These are phyloP conservation scores for Asparagopsis taxiformis DNA, from an alignment of 31 red algal species.

Conservation along the genomic window DNA sequence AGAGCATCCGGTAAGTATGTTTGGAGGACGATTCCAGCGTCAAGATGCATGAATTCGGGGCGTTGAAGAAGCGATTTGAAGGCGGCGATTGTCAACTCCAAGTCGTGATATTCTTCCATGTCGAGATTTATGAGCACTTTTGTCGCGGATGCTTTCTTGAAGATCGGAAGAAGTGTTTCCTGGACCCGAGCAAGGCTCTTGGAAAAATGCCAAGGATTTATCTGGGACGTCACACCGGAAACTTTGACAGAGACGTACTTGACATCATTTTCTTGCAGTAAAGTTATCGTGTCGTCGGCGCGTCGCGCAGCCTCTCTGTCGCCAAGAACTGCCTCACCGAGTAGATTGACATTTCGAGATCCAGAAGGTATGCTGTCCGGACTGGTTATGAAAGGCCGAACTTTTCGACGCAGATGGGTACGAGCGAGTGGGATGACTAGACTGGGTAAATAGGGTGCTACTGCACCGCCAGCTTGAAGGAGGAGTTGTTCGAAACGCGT, in stretches of 20 bases:
- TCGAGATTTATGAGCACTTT: conserved; percentile 58
- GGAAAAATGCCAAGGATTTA: conserved; percentile 53
- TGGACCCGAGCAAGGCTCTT: conserved; percentile 40
- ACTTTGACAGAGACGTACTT: conserved; percentile 70
- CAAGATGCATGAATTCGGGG: conserved; percentile 31
- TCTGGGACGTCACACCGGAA: conserved; percentile 52
- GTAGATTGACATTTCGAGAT: conserved; percentile 69
- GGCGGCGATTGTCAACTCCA: conserved; percentile 52
- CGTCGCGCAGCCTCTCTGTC: conserved; percentile 41
- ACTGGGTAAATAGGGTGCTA: too few species aligned
- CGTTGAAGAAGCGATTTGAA: conserved; percentile 43
- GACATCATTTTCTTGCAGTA: conserved; percentile 30
- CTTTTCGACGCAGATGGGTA: too few species aligned
- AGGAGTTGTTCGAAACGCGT: too few species aligned
- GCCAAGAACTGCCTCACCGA: conserved; percentile 65
- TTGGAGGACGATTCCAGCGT: conserved; percentile 66
- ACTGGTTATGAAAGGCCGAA: too few species aligned
- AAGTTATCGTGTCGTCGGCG: conserved; percentile 17
- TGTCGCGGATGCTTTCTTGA: conserved; percentile 17
- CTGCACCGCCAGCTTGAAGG: too few species aligned
- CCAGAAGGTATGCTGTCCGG: too few species aligned
- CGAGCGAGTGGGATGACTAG: too few species aligned
- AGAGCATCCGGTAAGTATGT: conserved; percentile 61
- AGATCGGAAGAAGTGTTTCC: conserved; percentile 26
- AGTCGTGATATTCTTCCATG: conserved; percentile 77